Evolutionary conservation across 257 asterid genomes (phyloP).

Genomic region (Agastache rugosa): DNA sequence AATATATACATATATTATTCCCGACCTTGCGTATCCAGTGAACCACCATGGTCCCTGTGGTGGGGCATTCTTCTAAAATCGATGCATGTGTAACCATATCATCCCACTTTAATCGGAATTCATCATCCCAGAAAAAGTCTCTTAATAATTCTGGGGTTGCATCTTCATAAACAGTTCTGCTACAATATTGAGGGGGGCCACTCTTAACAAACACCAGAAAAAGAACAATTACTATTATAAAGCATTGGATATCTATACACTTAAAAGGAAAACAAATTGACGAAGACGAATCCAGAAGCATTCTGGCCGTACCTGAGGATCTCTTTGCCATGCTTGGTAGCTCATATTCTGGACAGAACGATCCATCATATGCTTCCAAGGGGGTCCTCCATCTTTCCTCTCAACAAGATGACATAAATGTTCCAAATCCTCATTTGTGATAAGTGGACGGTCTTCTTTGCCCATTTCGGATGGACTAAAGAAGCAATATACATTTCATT

Average conservation of each 20-base stretch:
- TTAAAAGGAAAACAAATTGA: background rate
- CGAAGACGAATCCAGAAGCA: constrained; percentile 14
- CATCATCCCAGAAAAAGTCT: constrained; percentile 98
- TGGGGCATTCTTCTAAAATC: constrained; percentile 77
- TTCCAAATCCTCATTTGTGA: constrained; percentile 64
- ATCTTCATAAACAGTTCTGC: constrained; percentile 92
- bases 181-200: constrained; percentile 92
- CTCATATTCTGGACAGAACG: constrained; percentile 75
- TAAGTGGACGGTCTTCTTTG: constrained; percentile 42
- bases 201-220: constrained; percentile 44
- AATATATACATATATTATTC: background rate
- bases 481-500: constrained; percentile 18
- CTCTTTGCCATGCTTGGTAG: constrained; percentile 97
- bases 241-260: background rate
- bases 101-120: constrained; percentile 88
- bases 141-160: constrained; percentile 87
- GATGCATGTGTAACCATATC: constrained; percentile 79
- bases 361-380: constrained; percentile 93
- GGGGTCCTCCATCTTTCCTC: constrained; percentile 85
- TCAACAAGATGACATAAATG: constrained; percentile 76
- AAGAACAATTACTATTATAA: constrained; percentile 16
- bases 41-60: constrained; percentile 80
- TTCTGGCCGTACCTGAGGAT: constrained; percentile 57
- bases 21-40: constrained; percentile 93
- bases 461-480: constrained; percentile 52